These are phyloP conservation scores for Xerocomus spinulosus DNA, from an alignment of 768 basidiomycete genomes.

Conservation along the genomic window DNA sequence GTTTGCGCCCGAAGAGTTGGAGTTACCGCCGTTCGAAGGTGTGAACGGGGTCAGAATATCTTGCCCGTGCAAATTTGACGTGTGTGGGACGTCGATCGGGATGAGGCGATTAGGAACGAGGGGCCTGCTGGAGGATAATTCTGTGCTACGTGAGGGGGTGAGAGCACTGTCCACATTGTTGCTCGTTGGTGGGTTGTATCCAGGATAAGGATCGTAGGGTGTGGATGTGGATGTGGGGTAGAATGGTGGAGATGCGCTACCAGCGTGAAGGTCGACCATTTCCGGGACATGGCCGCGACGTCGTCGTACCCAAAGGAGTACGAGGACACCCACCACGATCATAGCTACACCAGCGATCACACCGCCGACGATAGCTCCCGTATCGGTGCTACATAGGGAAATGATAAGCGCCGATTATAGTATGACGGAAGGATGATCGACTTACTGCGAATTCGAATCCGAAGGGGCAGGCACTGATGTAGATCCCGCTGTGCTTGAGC, in stretches of 20 bases:
- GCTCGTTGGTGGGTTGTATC: not conserved
- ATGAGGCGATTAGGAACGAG: not conserved
- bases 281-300: slow-evolving; percentile 1
- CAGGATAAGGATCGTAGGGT: not conserved
- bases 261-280: slow-evolving; percentile 7
- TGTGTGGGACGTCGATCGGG: not conserved
- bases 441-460: slow-evolving; percentile 8
- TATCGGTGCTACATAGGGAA: slow-evolving; percentile 1
- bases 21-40: not conserved
- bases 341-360: slow-evolving; percentile 10
- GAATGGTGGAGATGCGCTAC: not conserved
- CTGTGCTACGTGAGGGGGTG: not conserved
- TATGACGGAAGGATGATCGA: not conserved
- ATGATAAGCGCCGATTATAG: not conserved
- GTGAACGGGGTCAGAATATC: slow-evolving; percentile 8
- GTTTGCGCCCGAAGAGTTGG: not conserved
- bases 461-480: not conserved
- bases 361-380: slow-evolving; percentile 10
- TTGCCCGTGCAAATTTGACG: no score
- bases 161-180: not conserved
- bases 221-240: not conserved
- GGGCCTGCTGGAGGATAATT: not conserved
- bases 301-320: slow-evolving; percentile 10
- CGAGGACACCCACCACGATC: slow-evolving; percentile 4
- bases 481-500: not conserved